Evolutionary conservation across 2,329 filamentous ascomycete species (phyloP).

Genomic region (Teratosphaeria viscida): DNA sequence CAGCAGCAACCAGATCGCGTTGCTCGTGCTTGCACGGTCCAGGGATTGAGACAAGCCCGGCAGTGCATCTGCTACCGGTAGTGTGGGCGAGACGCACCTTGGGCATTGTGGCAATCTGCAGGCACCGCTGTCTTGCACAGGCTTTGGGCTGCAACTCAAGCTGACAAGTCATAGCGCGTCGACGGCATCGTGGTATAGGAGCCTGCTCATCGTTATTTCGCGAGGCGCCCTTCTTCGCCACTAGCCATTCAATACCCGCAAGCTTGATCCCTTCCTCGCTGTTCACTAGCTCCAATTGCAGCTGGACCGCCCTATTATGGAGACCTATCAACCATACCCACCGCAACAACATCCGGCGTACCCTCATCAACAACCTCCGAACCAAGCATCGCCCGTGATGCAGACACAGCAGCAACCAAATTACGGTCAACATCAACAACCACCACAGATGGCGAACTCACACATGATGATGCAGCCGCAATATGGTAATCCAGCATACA

Average conservation of each 20-base stretch:
- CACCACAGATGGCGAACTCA: constrained; percentile 49
- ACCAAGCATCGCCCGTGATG: constrained; percentile 64
- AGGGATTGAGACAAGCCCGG: not conserved
- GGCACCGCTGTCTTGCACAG: not conserved
- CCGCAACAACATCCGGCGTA: constrained; percentile 31
- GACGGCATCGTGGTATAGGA: not conserved
- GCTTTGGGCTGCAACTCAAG: constrained; percentile 4
- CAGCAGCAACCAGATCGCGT: not conserved
- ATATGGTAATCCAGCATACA: constrained; percentile 65
- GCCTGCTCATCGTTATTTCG: not conserved
- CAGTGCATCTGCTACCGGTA: not conserved
- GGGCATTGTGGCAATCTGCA: not conserved
- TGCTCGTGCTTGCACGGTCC: not conserved
- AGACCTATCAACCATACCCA: constrained; percentile 39
- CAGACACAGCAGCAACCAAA: constrained; percentile 56
- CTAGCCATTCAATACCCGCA: not conserved
- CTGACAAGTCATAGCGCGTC: constrained; percentile 6
- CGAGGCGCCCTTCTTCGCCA: not conserved
- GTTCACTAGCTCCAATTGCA: not conserved
- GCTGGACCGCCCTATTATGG: constrained; percentile 28
- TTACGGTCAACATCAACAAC: constrained; percentile 45
- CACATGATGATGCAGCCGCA: constrained; percentile 59
- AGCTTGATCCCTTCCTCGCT: not conserved
- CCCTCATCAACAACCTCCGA: constrained; percentile 37
- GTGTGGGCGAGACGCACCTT: not conserved